phyloP scores from a whole-genome alignment of 2,329 filamentous ascomycete species.

The Aspergillus awamori region DNA sequence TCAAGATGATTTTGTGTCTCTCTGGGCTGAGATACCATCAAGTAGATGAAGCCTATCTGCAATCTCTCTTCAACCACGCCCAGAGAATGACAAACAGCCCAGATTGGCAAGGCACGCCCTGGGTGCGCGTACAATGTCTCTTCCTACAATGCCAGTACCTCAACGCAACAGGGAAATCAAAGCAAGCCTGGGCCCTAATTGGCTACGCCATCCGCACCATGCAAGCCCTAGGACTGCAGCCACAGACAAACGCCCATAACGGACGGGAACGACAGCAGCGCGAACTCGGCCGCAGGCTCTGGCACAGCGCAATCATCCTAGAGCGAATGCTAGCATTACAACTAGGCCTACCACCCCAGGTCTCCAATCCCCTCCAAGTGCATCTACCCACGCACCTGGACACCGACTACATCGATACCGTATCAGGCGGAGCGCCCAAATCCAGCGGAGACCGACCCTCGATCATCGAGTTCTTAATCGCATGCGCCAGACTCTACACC shows the following conservation, averaged over 20 bases:
- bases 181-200: slow-evolving; percentile 27
- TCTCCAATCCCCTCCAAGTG: slow-evolving; percentile 20
- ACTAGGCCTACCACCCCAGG: slow-evolving; percentile 23
- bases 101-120: slow-evolving; percentile 14
- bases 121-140: slow-evolving; percentile 24
- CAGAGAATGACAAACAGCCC: slow-evolving; percentile 21
- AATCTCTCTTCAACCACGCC: slow-evolving; percentile 21
- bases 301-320: slow-evolving; percentile 30
- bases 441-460: slow-evolving; percentile 24
- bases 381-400: slow-evolving; percentile 28
- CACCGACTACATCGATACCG: slow-evolving; percentile 29
- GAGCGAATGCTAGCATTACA: slow-evolving; percentile 29
- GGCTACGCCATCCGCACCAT: slow-evolving; percentile 26
- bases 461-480: slow-evolving; percentile 29
- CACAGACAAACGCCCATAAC: slow-evolving; percentile 21
- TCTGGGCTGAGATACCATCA: slow-evolving; percentile 17
- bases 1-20: slow-evolving; percentile 27
- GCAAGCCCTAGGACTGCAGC: slow-evolving; percentile 25
- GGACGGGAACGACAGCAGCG: slow-evolving; percentile 16
- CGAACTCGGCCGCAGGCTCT: slow-evolving; percentile 28
- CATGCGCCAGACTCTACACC: slow-evolving; percentile 25
- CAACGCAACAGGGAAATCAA: slow-evolving; percentile 23
- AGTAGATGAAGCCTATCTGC: slow-evolving; percentile 12
- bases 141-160: slow-evolving; percentile 29
- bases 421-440: slow-evolving; percentile 17